phyloP scores from a whole-genome alignment of 345 rosid genomes.

The Salix caprea region DNA sequence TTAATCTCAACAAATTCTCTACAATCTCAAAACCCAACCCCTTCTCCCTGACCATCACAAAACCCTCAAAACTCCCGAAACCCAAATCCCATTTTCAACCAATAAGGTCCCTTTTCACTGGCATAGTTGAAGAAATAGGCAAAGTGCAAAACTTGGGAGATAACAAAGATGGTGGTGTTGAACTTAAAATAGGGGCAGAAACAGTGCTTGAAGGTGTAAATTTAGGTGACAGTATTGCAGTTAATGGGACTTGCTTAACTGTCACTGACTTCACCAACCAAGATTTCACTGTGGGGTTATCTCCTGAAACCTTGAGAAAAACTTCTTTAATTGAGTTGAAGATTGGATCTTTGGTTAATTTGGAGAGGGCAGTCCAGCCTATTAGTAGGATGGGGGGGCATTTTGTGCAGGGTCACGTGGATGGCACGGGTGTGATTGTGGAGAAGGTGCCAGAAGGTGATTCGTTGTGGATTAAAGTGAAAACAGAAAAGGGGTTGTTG shows the following conservation, averaged over 20 bases:
- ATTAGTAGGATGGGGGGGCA: conserved; percentile 81
- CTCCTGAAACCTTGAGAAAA: conserved; percentile 77
- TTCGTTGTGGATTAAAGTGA: conserved; percentile 84
- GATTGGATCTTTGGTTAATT: conserved; percentile 68
- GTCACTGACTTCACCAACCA: conserved; percentile 52
- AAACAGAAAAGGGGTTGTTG: conserved; percentile 42
- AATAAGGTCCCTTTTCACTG: conserved; percentile 64
- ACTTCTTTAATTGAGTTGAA: conserved; percentile 64
- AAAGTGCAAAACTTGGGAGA: conserved; percentile 48
- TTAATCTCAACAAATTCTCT: neutral
- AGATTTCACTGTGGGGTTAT: conserved; percentile 65
- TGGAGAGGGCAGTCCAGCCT: conserved; percentile 85
- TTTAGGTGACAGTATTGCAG: conserved; percentile 82
- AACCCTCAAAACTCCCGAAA: neutral
- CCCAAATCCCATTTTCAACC: neutral
- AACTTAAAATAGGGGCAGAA: conserved; percentile 54
- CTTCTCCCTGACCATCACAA: neutral
- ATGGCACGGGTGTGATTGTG: conserved; percentile 79
- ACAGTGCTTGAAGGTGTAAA: conserved; percentile 60
- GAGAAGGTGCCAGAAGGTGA: conserved; percentile 59
- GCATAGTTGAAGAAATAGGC: conserved; percentile 88
- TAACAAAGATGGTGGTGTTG: conserved; percentile 56
- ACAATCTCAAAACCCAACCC: neutral
- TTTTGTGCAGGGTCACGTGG: conserved; percentile 93
- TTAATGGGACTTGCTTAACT: conserved; percentile 83